These are phyloP conservation scores for Akanthomyces muscarius DNA, from an alignment of 2,329 filamentous ascomycete species.

Conservation along the genomic window DNA sequence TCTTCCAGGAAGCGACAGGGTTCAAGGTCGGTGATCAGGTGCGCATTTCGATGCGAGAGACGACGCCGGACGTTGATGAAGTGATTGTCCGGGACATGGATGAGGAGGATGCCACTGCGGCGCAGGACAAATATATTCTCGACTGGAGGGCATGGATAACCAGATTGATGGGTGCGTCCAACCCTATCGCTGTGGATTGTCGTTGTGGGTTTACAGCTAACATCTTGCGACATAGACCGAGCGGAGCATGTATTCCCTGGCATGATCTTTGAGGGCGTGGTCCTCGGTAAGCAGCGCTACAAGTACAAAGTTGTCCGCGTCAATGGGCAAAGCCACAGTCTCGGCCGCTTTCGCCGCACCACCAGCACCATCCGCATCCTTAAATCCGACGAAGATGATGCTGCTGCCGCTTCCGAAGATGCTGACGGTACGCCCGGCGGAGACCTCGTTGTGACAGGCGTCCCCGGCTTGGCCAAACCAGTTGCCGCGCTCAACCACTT, in stretches of 20 bases:
- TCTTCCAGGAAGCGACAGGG: slow-evolving; percentile 67
- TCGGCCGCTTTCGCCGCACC: slow-evolving; percentile 41
- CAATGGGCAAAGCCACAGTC: slow-evolving; percentile 42
- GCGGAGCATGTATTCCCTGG: slow-evolving; percentile 68
- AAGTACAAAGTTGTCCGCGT: slow-evolving; percentile 56
- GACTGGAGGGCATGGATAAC: slow-evolving; percentile 37
- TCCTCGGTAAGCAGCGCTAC: slow-evolving; percentile 29
- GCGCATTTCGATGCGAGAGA: slow-evolving; percentile 53
- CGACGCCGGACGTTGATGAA: slow-evolving; percentile 51
- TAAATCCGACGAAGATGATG: slow-evolving; percentile 26
- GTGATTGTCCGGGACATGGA: slow-evolving; percentile 60
- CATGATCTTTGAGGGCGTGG: slow-evolving; percentile 63
- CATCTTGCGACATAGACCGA: slow-evolving; percentile 38
- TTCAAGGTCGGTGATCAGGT: slow-evolving; percentile 68
- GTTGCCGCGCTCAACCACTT: slow-evolving; percentile 63
- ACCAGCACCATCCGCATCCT: slow-evolving; percentile 38
- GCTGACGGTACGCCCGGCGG: slow-evolving; percentile 21
- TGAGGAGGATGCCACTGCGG: slow-evolving; percentile 29
- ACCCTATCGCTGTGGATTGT: no score
- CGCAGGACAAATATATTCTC: slow-evolving; percentile 25
- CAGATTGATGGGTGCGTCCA: slow-evolving; percentile 30
- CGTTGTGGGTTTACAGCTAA: background rate
- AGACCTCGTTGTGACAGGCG: slow-evolving; percentile 45
- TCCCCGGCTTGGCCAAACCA: slow-evolving; percentile 66
- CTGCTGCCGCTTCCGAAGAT: slow-evolving; percentile 19